Evolutionary conservation across 768 basidiomycete genomes (phyloP), one percentile per base, ranked within the genome.

Genomic region (Russula virescens): DNA sequence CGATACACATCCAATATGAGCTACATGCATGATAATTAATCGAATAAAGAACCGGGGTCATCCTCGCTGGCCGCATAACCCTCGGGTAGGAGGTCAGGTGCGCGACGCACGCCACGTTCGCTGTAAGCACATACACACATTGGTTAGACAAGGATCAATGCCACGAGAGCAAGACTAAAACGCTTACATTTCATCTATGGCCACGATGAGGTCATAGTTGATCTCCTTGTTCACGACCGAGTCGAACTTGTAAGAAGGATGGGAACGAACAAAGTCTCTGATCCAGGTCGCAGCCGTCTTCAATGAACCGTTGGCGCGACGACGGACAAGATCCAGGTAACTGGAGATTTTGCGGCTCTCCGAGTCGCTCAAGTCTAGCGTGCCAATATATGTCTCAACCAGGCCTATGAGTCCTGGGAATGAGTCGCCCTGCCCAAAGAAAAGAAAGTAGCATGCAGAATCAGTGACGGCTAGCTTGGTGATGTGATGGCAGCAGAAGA

Each of bases 221-320:
- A 98, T 93, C 74, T 89, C 86, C 69, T 91, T 82, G 55, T 80
- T 88, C 21, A 99, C 92, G 55, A 89, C 88, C n/a, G 94, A 96
- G 75, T 99, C 94, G 54, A 84, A 81, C 73, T 89, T 87, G 77
- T 99, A 99, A n/a, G 77, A 81, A 9, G 95, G 91, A 73, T 99
- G 97, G 1, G 86, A 81, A 26, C 86, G 84, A 47, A 99, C 89
- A 75, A 98, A 98, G 51, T 89, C 81, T 40, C 97, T 83, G 60
- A 97, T 94, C 94, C 94, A 99, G 4, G 86, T 84, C 13, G 97
- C 97, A 8, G 92, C 84, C 0, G 97, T 98, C 71, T 84, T 73
- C 26, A 98, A 77, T 7, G 86, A 79, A 23, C 96, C 96, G 70
- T 89, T 82, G 13, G 97, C 87, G 48, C 96, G 79, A 46, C 79